Percentiles rank a stretch among this genome's conserved stretches.
Conservation (phyloP, 2,329 filamentous ascomycete species). For the Cercospora citrullina region DNA sequence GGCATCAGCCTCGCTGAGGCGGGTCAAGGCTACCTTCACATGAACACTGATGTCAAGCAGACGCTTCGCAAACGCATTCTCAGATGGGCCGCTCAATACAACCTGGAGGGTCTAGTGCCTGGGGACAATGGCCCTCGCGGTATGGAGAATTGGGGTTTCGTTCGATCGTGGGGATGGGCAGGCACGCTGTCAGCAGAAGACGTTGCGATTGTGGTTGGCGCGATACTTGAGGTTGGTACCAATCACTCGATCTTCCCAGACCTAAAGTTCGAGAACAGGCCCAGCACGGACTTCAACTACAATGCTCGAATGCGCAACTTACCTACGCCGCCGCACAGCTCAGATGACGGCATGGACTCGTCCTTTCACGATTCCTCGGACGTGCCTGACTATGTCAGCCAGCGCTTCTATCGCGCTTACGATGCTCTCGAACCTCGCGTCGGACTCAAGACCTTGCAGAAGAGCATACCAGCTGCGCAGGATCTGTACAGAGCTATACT, state of each 20-base stretch:
- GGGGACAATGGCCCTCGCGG: slow-evolving; percentile 64
- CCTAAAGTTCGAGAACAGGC: slow-evolving; percentile 21
- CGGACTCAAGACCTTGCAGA: slow-evolving; percentile 72
- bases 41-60: slow-evolving; percentile 96
- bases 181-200: slow-evolving; percentile 91
- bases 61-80: slow-evolving; percentile 80
- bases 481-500: slow-evolving; percentile 90
- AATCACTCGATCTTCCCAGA: slow-evolving; percentile 26
- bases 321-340: slow-evolving; percentile 38
- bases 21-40: slow-evolving; percentile 93
- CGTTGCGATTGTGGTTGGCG: slow-evolving; percentile 87
- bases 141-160: slow-evolving; percentile 95
- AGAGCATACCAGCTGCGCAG: slow-evolving; percentile 78
- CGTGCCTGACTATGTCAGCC: slow-evolving; percentile 48
- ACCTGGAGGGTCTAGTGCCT: slow-evolving; percentile 89
- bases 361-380: slow-evolving; percentile 25
- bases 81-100: slow-evolving; percentile 90
- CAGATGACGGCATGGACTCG: slow-evolving; percentile 34
- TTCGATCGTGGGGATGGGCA: slow-evolving; percentile 96
- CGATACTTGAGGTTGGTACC: slow-evolving; percentile 82
- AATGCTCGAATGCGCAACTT: slow-evolving; percentile 33
- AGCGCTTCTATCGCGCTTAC: slow-evolving; percentile 60
- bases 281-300: slow-evolving; percentile 30
- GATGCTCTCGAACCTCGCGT: slow-evolving; percentile 54
- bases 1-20: slow-evolving; percentile 91